Conservation (phyloP, 108 stramenopile genomes). For the Conticribra weissflogii region DNA sequence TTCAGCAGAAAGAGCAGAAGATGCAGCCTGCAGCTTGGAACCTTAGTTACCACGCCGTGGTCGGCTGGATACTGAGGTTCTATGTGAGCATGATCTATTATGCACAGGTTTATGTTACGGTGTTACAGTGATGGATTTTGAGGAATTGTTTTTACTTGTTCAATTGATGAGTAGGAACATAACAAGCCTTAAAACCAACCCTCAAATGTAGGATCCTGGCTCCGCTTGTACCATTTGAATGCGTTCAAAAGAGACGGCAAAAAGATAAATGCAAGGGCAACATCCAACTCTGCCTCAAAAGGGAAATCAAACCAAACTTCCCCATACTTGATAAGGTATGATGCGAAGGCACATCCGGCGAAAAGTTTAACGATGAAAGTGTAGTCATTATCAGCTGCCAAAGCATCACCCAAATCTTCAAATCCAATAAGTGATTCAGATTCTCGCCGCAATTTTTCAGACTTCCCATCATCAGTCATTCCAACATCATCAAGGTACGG, state of each 20-base stretch:
- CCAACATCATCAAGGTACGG: conserved; percentile 6
- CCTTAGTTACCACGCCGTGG: no score
- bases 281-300: conserved; percentile 61
- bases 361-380: conserved; percentile 81
- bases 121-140: no score
- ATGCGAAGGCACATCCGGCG: conserved; percentile 74
- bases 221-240: conserved; percentile 84
- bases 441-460: conserved; percentile 28
- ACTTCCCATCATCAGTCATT: background rate
- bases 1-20: no score
- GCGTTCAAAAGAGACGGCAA: conserved; percentile 77
- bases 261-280: conserved; percentile 66
- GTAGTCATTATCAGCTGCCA: conserved; percentile 72
- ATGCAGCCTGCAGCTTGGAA: no score
- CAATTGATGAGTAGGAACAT: background rate
- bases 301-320: conserved; percentile 75
- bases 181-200: conserved; percentile 71
- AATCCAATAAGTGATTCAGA: conserved; percentile 69
- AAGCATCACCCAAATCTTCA: conserved; percentile 80
- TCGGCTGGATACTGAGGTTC: no score
- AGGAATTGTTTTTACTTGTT: background rate
- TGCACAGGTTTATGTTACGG: no score
- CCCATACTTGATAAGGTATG: conserved; percentile 83
- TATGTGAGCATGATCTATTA: no score
- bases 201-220: conserved; percentile 80